Evolutionary conservation across 2,329 filamentous ascomycete genomes (phyloP), one percentile per base, ranked within the genome.

Genomic region (Conoideocrella luteorostrata): DNA sequence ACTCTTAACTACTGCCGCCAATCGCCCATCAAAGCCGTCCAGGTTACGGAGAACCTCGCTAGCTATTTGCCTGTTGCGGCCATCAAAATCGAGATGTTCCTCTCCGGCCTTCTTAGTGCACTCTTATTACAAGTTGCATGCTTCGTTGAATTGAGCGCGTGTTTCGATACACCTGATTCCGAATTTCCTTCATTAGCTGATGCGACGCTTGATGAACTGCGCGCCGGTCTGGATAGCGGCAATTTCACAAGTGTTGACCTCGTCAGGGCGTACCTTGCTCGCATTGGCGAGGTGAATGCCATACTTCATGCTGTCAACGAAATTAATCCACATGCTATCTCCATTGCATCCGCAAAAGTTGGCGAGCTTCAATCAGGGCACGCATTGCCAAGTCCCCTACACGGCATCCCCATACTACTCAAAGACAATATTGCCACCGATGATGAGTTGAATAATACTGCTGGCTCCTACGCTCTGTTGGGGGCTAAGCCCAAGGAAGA

Each of bases 381-480:
- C 50, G 29, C 5, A 13, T 32, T n/a, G 15, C 30, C 12, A 12
- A 53, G 51, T 0, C 75, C 77, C 1, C 62, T 83, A 1, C 78
- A 84, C 56, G 80, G 80, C 2, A 70, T 84, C 2, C 80, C 80
- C 0, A 73, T 84, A 33, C 61, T 84, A 4, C 70, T 84, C 62
- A 84, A 84, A 61, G 76, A 82, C 60, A 82, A 80, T 56, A 81
- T 82, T 46, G 79, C 74, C 21, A 84, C 80, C 0, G 57, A 62
- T 1, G 79, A 82, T 54, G 56, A 69, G 49, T 79, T 80, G 75
- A 74, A 78, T 55, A 82, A 77, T 43, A 79, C 57, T 7, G 61
- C 77, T 12, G 80, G 80, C 5, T 83, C 79, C 0, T 79, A 69
- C 49, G 69, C 75, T 9, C 64, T 84, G 1, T 54, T 77, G 0